Evolutionary conservation across 345 rosid genomes (phyloP), one percentile per base, ranked within the genome.

Genomic region (Bruguiera parviflora): DNA sequence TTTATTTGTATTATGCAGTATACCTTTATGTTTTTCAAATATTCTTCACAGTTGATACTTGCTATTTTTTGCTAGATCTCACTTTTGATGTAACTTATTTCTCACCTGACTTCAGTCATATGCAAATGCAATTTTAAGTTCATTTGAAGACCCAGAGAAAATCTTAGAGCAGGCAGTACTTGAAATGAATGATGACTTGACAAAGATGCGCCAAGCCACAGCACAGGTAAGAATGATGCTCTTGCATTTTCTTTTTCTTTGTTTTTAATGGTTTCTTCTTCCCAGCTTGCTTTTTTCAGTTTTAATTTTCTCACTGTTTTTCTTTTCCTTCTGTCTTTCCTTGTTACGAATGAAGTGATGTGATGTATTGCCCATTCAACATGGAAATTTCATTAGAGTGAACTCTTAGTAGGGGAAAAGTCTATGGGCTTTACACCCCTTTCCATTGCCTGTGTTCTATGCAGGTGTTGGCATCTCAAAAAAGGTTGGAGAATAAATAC

Each of bases 141-240:
- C 91, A 63, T 84, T 87, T 64, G 96, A 89, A 75, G 92, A 87
- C 70, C 96, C 96, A 6, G 96, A 89, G 83, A 89, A 89, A 64
- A 86, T 89, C 65, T 82, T 89, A 66, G 96, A 89, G 49, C 92
- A 89, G 78, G 59, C 96, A 8, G 92, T 87, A 31, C 83, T 89
- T 63, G 96, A 89, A 77, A 89, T 89, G 96, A 89, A 86, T 70
- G 89, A 83, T 71, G 96, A 89, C 83, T 76, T 89, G 82, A 78
- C 83, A 61, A 89, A 89, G 77, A 87, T 89, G 96, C 85, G 96
- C 58, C 96, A 89, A 65, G 96, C 96, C 61, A 84, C 96, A 46
- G 96, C 96, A 47, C 96, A 89, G 80, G 96, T 89, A 83, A 84
- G 81, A 39, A 39, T 71, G 49, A 31, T 21, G 4, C 53, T 49